These are phyloP conservation scores for Backusella sp. DNA, from an alignment of 192 early-diverging fungal species.

Conservation along the genomic window DNA sequence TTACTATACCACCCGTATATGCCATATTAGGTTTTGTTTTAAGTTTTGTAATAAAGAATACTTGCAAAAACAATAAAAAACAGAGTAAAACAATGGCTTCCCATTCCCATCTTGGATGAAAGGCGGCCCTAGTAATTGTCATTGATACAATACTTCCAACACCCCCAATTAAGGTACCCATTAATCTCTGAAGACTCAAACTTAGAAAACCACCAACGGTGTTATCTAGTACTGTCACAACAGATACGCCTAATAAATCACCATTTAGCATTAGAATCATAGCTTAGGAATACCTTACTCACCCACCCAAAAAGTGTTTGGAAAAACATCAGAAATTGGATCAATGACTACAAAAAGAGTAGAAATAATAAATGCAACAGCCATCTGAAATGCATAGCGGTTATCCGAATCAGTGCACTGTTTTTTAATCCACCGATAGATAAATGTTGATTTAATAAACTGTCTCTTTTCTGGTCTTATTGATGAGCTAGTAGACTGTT, in stretches of 20 bases:
- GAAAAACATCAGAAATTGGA: conserved; percentile 11
- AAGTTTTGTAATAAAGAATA: conserved; percentile 19
- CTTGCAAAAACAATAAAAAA: conserved; percentile 16
- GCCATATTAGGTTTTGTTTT: conserved; percentile 12
- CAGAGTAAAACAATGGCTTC: neutral
- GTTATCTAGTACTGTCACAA: conserved; percentile 14
- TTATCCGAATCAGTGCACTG: conserved; percentile 7
- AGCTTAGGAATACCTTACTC: neutral
- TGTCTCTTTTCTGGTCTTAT: neutral
- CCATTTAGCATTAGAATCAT: neutral
- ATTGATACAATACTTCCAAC: neutral
- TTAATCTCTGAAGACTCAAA: conserved; percentile 14
- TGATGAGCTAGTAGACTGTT: neutral
- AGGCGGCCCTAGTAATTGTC: neutral
- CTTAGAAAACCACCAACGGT: conserved; percentile 11
- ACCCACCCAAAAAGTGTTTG: conserved; percentile 22
- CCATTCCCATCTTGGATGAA: conserved; percentile 17
- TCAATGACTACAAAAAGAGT: conserved; percentile 14
- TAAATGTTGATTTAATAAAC: neutral
- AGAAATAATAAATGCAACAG: conserved; percentile 3
- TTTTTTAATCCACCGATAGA: neutral
- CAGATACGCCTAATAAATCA: conserved; percentile 6
- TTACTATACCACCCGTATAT: conserved; percentile 18
- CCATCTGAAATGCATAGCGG: conserved; percentile 19
- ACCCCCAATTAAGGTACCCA: conserved; percentile 13